phyloP scores from a whole-genome alignment of 2,329 filamentous ascomycete species.

The Aspergillus ibericus region DNA sequence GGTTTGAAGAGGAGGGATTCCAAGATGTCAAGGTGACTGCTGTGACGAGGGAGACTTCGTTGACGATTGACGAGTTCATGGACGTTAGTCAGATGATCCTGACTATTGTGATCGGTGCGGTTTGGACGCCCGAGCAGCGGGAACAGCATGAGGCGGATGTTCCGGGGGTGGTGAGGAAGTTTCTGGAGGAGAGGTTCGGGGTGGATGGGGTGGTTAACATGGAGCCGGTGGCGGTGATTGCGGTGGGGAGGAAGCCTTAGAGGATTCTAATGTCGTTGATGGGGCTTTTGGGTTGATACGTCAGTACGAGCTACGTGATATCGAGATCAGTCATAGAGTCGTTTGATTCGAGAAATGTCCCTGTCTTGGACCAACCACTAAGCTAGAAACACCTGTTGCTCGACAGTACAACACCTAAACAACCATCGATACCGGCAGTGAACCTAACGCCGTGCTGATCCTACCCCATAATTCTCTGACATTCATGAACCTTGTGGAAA shows the following conservation, averaged over 20 bases:
- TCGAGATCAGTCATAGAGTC: conserved; percentile 19
- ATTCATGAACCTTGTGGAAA: conserved; percentile 41
- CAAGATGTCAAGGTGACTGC: conserved; percentile 23
- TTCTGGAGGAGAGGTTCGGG: conserved; percentile 26
- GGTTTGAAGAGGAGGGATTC: conserved; percentile 26
- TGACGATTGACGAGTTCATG: conserved; percentile 21
- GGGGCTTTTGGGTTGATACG: not conserved
- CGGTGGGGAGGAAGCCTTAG: conserved; percentile 29
- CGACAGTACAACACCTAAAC: conserved; percentile 25
- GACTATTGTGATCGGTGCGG: conserved; percentile 21
- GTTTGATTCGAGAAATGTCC: conserved; percentile 29
- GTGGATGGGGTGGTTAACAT: conserved; percentile 23
- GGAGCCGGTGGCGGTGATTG: conserved; percentile 31
- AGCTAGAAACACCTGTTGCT: conserved; percentile 29
- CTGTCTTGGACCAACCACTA: conserved; percentile 25
- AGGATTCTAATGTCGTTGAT: no score
- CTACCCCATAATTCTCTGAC: conserved; percentile 18
- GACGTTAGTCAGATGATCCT: conserved; percentile 25
- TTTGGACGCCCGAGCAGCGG: conserved; percentile 33
- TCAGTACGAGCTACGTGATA: not conserved
- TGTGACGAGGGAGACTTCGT: conserved; percentile 13
- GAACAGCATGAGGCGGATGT: conserved; percentile 22
- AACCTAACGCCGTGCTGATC: conserved; percentile 37
- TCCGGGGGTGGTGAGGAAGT: conserved; percentile 22
- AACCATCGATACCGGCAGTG: conserved; percentile 26